Conservation (phyloP, 2,329 filamentous ascomycete genomes). For the Parastagonospora avenae region DNA sequence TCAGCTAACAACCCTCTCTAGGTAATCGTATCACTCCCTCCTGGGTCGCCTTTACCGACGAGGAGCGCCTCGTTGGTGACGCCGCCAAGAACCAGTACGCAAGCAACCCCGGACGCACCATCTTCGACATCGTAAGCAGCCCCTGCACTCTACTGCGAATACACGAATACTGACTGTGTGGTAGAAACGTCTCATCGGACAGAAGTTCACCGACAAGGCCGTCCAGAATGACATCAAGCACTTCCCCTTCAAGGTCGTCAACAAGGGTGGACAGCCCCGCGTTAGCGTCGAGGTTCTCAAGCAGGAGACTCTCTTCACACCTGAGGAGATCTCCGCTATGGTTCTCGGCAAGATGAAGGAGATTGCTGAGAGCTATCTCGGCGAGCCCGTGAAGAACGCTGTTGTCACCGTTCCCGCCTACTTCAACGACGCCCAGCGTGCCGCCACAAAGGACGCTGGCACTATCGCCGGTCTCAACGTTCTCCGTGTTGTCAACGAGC, state of each 20-base stretch:
- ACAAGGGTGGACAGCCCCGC: conserved; percentile 87
- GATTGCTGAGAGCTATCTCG: conserved; percentile 77
- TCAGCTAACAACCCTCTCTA: conserved; percentile 32
- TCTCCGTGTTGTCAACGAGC: conserved; percentile 95
- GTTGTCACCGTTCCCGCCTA: conserved; percentile 95
- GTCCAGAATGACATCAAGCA: conserved; percentile 95
- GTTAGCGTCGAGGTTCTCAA: conserved; percentile 75
- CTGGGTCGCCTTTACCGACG: conserved; percentile 95
- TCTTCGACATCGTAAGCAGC: conserved; percentile 51
- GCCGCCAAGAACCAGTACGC: conserved; percentile 62
- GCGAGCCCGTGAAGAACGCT: conserved; percentile 83
- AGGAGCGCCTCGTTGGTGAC: conserved; percentile 95
- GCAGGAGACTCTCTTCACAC: conserved; percentile 73
- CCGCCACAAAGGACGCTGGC: conserved; percentile 95
- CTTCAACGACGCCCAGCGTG: conserved; percentile 98
- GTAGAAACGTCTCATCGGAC: conserved; percentile 58
- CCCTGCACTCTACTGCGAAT: neutral
- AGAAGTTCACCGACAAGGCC: conserved; percentile 63
- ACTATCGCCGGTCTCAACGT: conserved; percentile 91
- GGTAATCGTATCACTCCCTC: conserved; percentile 60
- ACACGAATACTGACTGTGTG: conserved; percentile 35
- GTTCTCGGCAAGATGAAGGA: conserved; percentile 74
- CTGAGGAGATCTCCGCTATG: conserved; percentile 82
- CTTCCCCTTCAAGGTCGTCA: conserved; percentile 93
- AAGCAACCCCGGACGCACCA: conserved; percentile 55